A percentile compares a stretch with the other conserved stretches of the same genome.
Evolutionary conservation across 1,284 basidiomycete genomes (phyloP).

Genomic region (Puccinia coronata): DNA sequence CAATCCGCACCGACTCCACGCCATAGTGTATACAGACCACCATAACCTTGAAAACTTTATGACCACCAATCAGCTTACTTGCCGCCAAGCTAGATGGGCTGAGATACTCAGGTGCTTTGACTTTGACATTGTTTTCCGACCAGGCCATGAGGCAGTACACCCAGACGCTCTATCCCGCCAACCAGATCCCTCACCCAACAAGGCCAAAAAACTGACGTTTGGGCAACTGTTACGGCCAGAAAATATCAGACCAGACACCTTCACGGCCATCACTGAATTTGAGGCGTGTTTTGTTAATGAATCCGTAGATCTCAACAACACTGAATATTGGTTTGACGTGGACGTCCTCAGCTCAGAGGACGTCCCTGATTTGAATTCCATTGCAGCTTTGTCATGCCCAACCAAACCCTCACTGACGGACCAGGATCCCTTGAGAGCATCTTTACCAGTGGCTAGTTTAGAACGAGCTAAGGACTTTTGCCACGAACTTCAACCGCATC

Average conservation of each 20-base stretch:
- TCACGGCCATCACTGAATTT: neutral
- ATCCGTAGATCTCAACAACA: neutral
- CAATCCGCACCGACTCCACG: too few species aligned
- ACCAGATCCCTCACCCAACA: too few species aligned
- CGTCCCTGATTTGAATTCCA: neutral
- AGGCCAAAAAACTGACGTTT: neutral
- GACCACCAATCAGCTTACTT: too few species aligned
- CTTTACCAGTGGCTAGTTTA: too few species aligned
- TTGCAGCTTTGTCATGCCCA: too few species aligned
- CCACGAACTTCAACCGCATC: too few species aligned
- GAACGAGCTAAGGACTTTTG: too few species aligned
- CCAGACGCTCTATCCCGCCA: neutral
- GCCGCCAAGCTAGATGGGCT: slow-evolving; percentile 2
- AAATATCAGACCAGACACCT: too few species aligned
- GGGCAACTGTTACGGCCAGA: neutral
- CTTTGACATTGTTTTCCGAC: too few species aligned
- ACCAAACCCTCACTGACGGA: neutral
- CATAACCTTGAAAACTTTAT: too few species aligned
- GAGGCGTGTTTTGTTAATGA: neutral
- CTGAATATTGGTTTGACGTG: too few species aligned
- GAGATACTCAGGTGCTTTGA: neutral
- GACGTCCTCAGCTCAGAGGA: neutral
- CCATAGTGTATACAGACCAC: too few species aligned
- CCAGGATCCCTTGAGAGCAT: neutral
- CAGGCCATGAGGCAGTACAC: neutral